Evolutionary conservation across 2,329 filamentous ascomycete species (phyloP).

Genomic region (Fusarium nisikadoi): DNA sequence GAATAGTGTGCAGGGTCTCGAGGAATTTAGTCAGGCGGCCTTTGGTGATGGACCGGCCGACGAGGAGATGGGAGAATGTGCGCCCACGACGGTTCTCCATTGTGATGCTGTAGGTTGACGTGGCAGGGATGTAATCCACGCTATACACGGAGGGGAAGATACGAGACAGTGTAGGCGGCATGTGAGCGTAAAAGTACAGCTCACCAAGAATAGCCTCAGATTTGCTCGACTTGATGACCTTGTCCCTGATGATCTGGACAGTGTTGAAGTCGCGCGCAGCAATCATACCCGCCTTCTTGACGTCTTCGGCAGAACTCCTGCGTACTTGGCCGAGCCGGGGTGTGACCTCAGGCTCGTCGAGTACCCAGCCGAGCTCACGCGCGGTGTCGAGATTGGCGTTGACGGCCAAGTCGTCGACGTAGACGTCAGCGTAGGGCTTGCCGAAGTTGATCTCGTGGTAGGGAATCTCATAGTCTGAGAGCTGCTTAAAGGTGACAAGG

Average conservation of each 20-base stretch:
- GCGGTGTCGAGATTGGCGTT: background rate
- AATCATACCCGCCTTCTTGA: background rate
- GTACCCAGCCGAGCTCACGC: background rate
- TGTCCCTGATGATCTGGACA: background rate
- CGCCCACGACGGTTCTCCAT: background rate
- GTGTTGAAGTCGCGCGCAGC: background rate
- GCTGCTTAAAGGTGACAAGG: background rate
- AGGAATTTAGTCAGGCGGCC: background rate
- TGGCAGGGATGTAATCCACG: background rate
- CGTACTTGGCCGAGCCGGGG: background rate
- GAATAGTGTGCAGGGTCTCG: background rate
- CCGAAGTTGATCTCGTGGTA: conserved; percentile 1
- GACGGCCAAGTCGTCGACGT: background rate
- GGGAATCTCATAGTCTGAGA: background rate
- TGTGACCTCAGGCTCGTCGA: background rate
- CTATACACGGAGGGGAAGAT: background rate
- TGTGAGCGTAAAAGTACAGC: background rate
- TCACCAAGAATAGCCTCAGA: background rate
- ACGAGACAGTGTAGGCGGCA: background rate
- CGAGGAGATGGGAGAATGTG: background rate
- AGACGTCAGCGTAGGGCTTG: background rate
- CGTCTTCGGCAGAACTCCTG: background rate
- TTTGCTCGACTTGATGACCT: background rate
- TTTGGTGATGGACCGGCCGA: background rate
- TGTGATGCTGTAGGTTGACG: background rate